Evolutionary conservation across 2,329 filamentous ascomycete genomes (phyloP), one percentile per base, ranked within the genome.

Genomic region (Colletotrichum sansevieriae): DNA sequence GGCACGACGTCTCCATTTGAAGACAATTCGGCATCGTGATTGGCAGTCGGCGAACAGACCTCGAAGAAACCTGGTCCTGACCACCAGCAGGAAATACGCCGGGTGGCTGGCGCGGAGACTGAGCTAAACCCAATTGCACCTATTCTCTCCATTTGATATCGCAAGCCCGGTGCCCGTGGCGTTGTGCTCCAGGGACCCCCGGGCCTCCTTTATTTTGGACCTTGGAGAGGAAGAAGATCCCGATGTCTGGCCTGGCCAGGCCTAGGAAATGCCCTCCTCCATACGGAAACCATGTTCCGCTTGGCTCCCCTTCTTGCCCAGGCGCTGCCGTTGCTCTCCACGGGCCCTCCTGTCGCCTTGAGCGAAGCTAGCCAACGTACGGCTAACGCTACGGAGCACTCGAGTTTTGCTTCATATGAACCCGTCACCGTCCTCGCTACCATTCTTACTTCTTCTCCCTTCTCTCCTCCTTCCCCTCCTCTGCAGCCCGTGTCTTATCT

Each of bases 101-200:
- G 70, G 68, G 52, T 71, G 70, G 70, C 70, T 71, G 70, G 70
- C 68, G n/a, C 52, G 60, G 61, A 56, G 55, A 46, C 51, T 29
- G 58, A 58, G 60, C 70, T 65, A 65, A 68, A 46, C 70, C 68
- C 60, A 71, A 71, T 65, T 51, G 22, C 29, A 33, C 58, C 44
- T 37, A 57, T 52, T 63, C 65, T 58, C 43, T 63, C 56, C 29
- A 41, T 56, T 35, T 41, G 47, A 67, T 65, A 69, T 64, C 68
- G 65, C 55, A 54, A 68, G 68, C 47, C 63, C 37, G 37, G 11
- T 39, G 37, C 37, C 37, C 29, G 54, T 70, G 64, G 52, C 52
- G 64, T 49, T 52, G 58, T 47, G 12, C n/a, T 29, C 11, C 57
- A 63, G 39, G 57, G 64, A 54, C 51, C 67, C 62, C 67, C 63